Evolutionary conservation across 1,139 yeast species (phyloP).

Genomic region (Yamadazyma taylorii): DNA sequence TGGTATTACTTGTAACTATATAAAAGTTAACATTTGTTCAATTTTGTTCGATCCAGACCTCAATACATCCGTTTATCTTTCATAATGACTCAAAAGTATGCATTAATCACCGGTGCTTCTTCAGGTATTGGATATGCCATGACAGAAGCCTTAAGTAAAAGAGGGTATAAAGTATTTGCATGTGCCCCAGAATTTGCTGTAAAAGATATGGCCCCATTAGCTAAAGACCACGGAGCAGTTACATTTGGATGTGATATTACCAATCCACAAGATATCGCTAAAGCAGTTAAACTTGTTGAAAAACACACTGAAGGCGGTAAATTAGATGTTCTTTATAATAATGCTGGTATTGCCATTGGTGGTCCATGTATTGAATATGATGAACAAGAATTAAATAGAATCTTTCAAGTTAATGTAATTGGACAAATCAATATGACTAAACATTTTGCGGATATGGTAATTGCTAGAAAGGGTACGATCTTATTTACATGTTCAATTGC

Average conservation of each 20-base stretch:
- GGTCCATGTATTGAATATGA: conserved; percentile 31
- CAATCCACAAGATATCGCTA: conserved; percentile 23
- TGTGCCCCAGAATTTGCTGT: conserved; percentile 24
- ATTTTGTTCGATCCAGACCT: no score
- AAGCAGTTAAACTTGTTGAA: conserved; percentile 19
- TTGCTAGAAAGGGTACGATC: conserved; percentile 25
- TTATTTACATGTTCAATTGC: conserved; percentile 34
- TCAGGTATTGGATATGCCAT: conserved; percentile 36
- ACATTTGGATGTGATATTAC: conserved; percentile 32
- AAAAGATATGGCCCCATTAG: conserved; percentile 14
- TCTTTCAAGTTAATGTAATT: conserved; percentile 30
- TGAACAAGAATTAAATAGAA: conserved; percentile 20
- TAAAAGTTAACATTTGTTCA: no score
- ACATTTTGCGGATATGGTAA: conserved; percentile 21
- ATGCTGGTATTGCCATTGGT: conserved; percentile 28
- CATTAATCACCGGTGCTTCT: conserved; percentile 36
- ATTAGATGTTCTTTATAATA: conserved; percentile 28
- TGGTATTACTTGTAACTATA: no score
- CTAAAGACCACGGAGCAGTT: conserved; percentile 22
- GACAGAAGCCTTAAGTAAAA: conserved; percentile 23
- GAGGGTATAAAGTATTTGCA: conserved; percentile 33
- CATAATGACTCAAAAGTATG: conserved; percentile 13
- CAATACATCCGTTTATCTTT: no score
- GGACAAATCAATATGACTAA: conserved; percentile 37
- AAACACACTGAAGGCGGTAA: conserved; percentile 24